These are phyloP conservation scores for Lactarius vividus DNA, from an alignment of 768 basidiomycete genomes.

Conservation along the genomic window DNA sequence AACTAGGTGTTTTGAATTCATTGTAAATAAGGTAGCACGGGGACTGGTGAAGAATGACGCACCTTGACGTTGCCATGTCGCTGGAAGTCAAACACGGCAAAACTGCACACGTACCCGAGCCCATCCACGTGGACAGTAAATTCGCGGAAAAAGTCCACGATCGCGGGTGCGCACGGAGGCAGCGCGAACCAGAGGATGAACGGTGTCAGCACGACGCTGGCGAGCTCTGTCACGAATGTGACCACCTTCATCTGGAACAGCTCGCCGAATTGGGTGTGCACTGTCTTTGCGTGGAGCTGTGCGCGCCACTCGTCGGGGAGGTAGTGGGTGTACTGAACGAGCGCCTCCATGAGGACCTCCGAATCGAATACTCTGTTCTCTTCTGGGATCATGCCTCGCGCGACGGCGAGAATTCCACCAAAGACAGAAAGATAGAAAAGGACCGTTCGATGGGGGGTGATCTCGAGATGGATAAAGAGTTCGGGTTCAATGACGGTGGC, in stretches of 20 bases:
- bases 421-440: constrained; percentile 91
- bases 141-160: constrained; percentile 98
- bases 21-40: not conserved
- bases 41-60: constrained; percentile 26
- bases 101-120: constrained; percentile 94
- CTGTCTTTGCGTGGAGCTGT: constrained; percentile 85
- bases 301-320: constrained; percentile 93
- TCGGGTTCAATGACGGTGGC: constrained; percentile 94
- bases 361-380: constrained; percentile 94
- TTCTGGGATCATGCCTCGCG: constrained; percentile 93
- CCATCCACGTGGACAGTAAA: constrained; percentile 97
- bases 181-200: constrained; percentile 93
- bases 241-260: constrained; percentile 92
- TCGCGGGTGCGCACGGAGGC: constrained; percentile 82
- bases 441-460: constrained; percentile 89
- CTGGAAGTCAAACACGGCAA: constrained; percentile 98
- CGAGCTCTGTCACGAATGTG: constrained; percentile 82
- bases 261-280: constrained; percentile 87
- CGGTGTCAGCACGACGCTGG: constrained; percentile 91
- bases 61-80: constrained; percentile 91
- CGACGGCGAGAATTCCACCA: constrained; percentile 82
- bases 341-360: constrained; percentile 87
- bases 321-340: constrained; percentile 93
- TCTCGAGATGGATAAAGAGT: constrained; percentile 89
- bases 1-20: constrained; percentile 47